Conservation (phyloP, 106 monocot species). For the Ottelia alismoides region DNA sequence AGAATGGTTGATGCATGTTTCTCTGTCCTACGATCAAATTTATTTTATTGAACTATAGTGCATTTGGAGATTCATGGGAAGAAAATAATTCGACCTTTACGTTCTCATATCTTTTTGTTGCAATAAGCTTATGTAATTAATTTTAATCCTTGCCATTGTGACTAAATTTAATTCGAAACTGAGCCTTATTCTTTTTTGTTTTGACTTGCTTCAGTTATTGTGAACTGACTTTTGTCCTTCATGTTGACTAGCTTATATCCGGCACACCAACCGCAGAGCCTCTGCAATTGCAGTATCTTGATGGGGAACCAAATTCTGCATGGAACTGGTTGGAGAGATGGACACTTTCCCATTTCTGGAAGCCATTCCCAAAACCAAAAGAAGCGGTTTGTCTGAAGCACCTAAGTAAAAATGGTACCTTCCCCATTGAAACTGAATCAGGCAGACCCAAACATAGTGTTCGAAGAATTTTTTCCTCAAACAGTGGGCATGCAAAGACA, state of each 20-base stretch:
- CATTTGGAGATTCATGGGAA: too few species aligned
- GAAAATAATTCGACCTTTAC: too few species aligned
- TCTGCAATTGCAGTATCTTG: conserved; percentile 39
- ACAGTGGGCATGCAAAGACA: conserved; percentile 16
- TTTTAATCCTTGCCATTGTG: too few species aligned
- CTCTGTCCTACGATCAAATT: too few species aligned
- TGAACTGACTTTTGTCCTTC: too few species aligned
- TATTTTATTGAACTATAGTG: too few species aligned
- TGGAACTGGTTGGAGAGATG: conserved; percentile 68
- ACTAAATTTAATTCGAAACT: too few species aligned
- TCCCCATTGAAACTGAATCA: conserved; percentile 57
- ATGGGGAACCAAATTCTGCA: conserved; percentile 55
- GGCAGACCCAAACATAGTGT: conserved; percentile 48
- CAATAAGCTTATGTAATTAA: too few species aligned
- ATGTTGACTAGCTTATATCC: conserved; percentile 75
- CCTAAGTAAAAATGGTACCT: conserved; percentile 18
- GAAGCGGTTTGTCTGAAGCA: conserved; percentile 34
- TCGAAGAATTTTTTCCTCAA: conserved; percentile 22
- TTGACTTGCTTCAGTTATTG: too few species aligned
- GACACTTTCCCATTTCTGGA: conserved; percentile 48
- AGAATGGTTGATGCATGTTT: too few species aligned
- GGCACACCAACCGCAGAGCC: conserved; percentile 23
- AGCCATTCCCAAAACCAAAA: conserved; percentile 27
- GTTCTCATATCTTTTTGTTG: too few species aligned
- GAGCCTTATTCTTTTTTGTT: too few species aligned